These are phyloP conservation scores for Candida bentonensis DNA, from an alignment of 805 yeast species.

Conservation along the genomic window DNA sequence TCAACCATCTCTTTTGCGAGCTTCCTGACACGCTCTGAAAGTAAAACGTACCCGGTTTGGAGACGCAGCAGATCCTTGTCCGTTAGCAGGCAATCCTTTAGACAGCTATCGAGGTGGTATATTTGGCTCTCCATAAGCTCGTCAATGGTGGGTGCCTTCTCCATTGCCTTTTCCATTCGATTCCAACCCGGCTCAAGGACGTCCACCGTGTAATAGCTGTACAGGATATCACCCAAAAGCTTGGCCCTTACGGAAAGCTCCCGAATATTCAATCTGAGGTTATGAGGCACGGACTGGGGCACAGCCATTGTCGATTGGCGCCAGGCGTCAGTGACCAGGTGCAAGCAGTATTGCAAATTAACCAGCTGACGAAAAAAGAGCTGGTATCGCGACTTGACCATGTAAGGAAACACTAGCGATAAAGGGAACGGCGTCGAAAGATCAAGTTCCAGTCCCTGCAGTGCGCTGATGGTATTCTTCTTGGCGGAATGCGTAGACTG, in stretches of 20 bases:
- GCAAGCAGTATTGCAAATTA: conserved; percentile 47
- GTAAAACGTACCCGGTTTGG: no score
- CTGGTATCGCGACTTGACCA: conserved; percentile 66
- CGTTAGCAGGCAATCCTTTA: conserved; percentile 56
- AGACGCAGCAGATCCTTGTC: conserved; percentile 37
- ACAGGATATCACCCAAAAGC: conserved; percentile 24
- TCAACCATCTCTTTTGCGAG: no score
- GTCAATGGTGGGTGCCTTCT: conserved; percentile 26
- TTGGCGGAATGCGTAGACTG: conserved; percentile 1
- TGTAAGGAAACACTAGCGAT: conserved; percentile 56
- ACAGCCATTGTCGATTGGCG: conserved; percentile 46
- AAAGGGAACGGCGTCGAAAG: conserved; percentile 67
- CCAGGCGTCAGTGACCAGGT: conserved; percentile 55
- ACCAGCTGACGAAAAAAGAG: conserved; percentile 59
- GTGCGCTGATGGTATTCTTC: conserved; percentile 13
- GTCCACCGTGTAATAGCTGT: conserved; percentile 40
- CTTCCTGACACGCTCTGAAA: no score
- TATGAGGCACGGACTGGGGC: conserved; percentile 50
- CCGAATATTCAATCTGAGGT: conserved; percentile 30
- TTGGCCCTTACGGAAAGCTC: neutral
- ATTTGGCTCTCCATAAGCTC: conserved; percentile 33
- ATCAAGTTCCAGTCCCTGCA: conserved; percentile 24
- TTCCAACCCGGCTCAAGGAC: conserved; percentile 45
- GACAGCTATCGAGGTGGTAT: conserved; percentile 43
- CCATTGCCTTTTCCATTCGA: conserved; percentile 22